phyloP scores from a whole-genome alignment of 352 stramenopile species.

The Phytopythium oedochilum region DNA sequence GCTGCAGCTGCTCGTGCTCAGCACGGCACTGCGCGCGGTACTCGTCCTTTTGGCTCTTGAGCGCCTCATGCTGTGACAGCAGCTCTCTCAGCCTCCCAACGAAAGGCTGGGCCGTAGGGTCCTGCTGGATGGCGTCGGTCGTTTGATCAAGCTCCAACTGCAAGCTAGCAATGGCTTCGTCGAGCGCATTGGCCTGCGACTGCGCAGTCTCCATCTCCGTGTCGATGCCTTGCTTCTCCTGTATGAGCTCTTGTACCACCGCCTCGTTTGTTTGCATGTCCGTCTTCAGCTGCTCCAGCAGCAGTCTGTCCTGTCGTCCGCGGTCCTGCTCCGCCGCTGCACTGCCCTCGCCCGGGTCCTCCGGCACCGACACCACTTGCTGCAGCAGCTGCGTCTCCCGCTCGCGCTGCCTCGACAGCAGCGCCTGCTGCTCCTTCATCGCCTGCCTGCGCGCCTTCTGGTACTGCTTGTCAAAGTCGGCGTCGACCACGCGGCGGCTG shows the following conservation, averaged over 20 bases:
- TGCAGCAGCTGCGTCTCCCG: slow-evolving; percentile 49
- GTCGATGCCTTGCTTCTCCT: slow-evolving; percentile 37
- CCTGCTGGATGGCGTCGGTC: slow-evolving; percentile 22
- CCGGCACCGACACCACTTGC: slow-evolving; percentile 36
- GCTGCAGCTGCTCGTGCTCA: slow-evolving; percentile 33
- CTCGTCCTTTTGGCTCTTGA: slow-evolving; percentile 46
- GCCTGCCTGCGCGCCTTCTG: slow-evolving; percentile 48
- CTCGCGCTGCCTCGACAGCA: slow-evolving; percentile 31
- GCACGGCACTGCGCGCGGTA: slow-evolving; percentile 41
- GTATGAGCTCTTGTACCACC: slow-evolving; percentile 35
- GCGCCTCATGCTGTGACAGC: slow-evolving; percentile 40
- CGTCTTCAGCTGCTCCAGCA: slow-evolving; percentile 12
- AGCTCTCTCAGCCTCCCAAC: slow-evolving; percentile 28
- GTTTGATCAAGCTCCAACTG: slow-evolving; percentile 39
- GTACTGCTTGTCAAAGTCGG: slow-evolving; percentile 63
- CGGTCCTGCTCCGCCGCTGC: not conserved
- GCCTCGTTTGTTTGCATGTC: slow-evolving; percentile 29
- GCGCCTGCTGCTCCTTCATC: slow-evolving; percentile 35
- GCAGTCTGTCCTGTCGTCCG: slow-evolving; percentile 6
- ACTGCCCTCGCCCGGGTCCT: slow-evolving; percentile 6
- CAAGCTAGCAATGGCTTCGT: slow-evolving; percentile 23
- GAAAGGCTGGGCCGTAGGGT: slow-evolving; percentile 18
- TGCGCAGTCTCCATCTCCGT: slow-evolving; percentile 20
- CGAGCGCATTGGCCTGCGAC: slow-evolving; percentile 16
- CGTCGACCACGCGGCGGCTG: slow-evolving; percentile 12